Percentiles rank a stretch among this genome's conserved stretches.
Evolutionary conservation across 805 yeast genomes (phyloP).

Genomic region (Jamesozyma jinghongensis): DNA sequence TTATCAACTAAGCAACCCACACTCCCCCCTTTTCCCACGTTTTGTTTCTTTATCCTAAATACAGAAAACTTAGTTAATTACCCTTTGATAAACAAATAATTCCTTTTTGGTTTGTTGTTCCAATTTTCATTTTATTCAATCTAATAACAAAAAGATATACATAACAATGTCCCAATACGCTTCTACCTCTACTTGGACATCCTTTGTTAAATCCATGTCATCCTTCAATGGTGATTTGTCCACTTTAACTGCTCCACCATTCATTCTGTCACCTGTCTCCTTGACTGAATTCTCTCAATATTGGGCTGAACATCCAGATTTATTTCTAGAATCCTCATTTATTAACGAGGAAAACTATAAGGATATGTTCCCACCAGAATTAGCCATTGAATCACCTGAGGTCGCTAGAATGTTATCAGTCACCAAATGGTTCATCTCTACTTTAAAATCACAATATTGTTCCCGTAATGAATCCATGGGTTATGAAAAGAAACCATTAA

Average conservation of each 20-base stretch:
- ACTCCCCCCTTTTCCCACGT: too few relatives aligned
- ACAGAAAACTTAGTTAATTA: too few relatives aligned
- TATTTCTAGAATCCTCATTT: conserved; percentile 64
- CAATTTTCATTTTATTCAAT: too few relatives aligned
- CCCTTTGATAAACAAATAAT: too few relatives aligned
- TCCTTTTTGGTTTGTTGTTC: too few relatives aligned
- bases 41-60: too few relatives aligned
- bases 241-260: conserved; percentile 94
- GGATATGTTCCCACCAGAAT: conserved; percentile 21
- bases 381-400: conserved; percentile 39
- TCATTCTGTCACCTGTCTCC: conserved; percentile 85
- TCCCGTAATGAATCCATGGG: conserved; percentile 87
- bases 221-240: conserved; percentile 92
- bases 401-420: conserved; percentile 61
- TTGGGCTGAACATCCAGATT: conserved; percentile 90
- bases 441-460: conserved; percentile 87
- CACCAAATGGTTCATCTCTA: conserved; percentile 82
- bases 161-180: conserved; percentile 29
- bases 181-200: conserved; percentile 66
- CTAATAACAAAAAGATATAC: neutral
- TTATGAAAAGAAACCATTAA: conserved; percentile 93
- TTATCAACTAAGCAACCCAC: too few relatives aligned
- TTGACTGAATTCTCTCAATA: conserved; percentile 86
- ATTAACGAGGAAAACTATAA: conserved; percentile 19
- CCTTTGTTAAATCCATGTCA: conserved; percentile 84